Base-by-base conservation (phyloP, 306 rosid species). In the Lablab purpureus region DNA sequence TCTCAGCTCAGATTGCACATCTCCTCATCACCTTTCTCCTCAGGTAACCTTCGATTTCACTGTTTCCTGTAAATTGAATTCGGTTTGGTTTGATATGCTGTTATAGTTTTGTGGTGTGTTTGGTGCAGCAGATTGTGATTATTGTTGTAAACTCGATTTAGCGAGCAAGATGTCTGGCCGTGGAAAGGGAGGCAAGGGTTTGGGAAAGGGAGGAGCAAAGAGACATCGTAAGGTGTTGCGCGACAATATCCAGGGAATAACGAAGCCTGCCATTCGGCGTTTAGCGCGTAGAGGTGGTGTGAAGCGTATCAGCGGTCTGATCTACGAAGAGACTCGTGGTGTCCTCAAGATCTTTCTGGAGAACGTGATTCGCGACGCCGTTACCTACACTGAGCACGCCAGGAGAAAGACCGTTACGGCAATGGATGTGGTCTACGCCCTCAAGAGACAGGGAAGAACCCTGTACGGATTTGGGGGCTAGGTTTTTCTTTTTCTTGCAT, bases 131-230 rank as follows among this genome's bases (percentile, higher is more conserved):
- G 76, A n/a, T 75, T 32, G 66, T 5, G 9, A 5, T 23, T 45
- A 4, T 28, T 45, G 9, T 14, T 5, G 41, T 28, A 9, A 49
- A 0, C 34, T 2, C 13, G 32, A 10, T 6, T 23, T 23, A 0
- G 0, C 13, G 9, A 63, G 0, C 19, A 79, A 71, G 22, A 91
- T 89, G 94, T 88, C 94, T 6, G 97, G 97, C 0, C 91, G 92
- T 25, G 97, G 97, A 59, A 91, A 91, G 76, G 92, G 97, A 9
- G 94, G 97, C n/a, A 91, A 91, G 87, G 94, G 94, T 0, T 69
- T 91, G 83, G 97, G 97, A 1, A 91, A 91, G 68, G 97, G 97
- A 9, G 97, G 97, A 66, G 97, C 94, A 1, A 89, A 89, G 36
- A 89, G 97, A 0, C 94, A 89, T 46, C 88, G 92, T 63, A 90